Base-by-base conservation (phyloP, 805 yeast genomes). In the Hanseniaspora singularis region DNA sequence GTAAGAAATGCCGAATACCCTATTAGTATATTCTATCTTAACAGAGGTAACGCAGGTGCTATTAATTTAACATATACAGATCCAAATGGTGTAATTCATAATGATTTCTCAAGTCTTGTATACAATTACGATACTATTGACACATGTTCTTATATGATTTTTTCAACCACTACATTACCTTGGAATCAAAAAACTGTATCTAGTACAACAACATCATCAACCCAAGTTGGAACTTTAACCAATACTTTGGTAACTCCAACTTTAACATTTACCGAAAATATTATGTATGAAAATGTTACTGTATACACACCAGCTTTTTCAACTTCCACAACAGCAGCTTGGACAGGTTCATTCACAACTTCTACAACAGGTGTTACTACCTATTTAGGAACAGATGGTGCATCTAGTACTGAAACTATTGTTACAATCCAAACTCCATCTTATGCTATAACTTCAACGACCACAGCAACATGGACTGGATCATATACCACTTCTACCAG, bases 131-230 rank as follows among this genome's bases (percentile, higher is more conserved):
- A 28, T 6, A 48, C 41, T 23, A 18, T 38, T n/a, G 38, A 32
- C 24, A 7, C 14, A 49, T 20, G 32, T 24, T 37, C 27, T n/a
- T 18, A 23, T 11, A 43, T 33, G 16, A 3, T 27, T 19, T 40
- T 46, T 22, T 34, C 46, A 11, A 51, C 54, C 4, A 32, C 39
- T 14, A 27, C 41, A 6, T 19, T 30, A 11, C 50, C 42, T 14
- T 42, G 51, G 39, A 36, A 50, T 16, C 32, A 46, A 12, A 33
- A 19, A 20, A 39, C 33, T 37, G 51, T 53, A 12, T 34, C 39
- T 27, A 38, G 45, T 19, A 51, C 14, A 4, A 15, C 7, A 41
- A 38, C 19, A 19, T 23, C 3, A 40, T 37, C n/a, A n/a, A n/a
- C n/a, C n/a, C n/a, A n/a, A n/a, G n/a, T n/a, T n/a, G n/a, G n/a